Base-by-base conservation (phyloP, 306 rosid genomes). In the Purshia tridentata region DNA sequence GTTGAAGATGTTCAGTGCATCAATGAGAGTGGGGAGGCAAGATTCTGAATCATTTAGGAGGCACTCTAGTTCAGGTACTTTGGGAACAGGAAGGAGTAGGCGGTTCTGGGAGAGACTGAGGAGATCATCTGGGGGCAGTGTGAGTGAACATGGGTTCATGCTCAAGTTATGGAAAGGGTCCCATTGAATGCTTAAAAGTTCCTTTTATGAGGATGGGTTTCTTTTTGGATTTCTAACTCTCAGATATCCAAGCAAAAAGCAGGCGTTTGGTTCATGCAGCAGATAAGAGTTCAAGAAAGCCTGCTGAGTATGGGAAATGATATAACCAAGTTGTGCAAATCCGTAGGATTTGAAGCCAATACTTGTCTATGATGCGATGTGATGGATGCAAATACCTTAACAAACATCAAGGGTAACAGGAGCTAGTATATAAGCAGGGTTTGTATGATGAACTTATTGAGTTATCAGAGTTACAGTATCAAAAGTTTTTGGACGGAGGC, bases 51-150 rank as follows among this genome's bases (percentile, higher is more conserved):
- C 88, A 29, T 86, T 85, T 44, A 76, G 87, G 81, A 84, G 96
- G 78, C 85, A 84, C 70, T 87, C 91, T 0, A 87, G 88, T 61
- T 84, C 98, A 6, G 90, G 89, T 72, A 92, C 97, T 50, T 65
- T 81, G 64, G 81, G 84, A 80, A 85, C 82, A 0, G 86, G 84
- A 75, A 85, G 91, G 79, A 80, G 88, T 72, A 73, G 62, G 57
- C 79, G 72, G 53, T 83, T 89, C 70, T 94, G 99, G 97, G 82
- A 87, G 67, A 84, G 78, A 77, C 77, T 87, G 67, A 87, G 88
- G 80, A 81, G 87, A 58, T 81, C 81, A 39, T 92, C 96, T 5
- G 78, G 88, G 60, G 92, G 92, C 52, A 90, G 89, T 76, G 85
- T 84, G 78, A 87, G 95, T 71, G 98, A 92, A 53, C 92, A 87